A percentile compares a stretch with the other conserved stretches of the same genome.
Evolutionary conservation across 345 rosid species (phyloP).

Genomic region (Brassica incana): DNA sequence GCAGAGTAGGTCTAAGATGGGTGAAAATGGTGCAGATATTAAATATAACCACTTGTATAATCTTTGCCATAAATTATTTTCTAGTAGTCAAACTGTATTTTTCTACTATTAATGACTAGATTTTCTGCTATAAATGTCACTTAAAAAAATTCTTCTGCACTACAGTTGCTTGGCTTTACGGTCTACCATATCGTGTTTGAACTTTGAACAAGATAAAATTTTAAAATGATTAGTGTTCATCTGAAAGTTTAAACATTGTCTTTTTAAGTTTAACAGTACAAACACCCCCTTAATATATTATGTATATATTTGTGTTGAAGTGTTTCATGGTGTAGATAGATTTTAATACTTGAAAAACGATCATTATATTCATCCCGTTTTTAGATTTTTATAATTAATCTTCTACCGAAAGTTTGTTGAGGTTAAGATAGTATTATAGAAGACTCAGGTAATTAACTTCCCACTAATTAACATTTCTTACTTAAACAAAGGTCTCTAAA

Average conservation of each 20-base stretch:
- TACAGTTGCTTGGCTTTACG: neutral
- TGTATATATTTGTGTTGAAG: slow-evolving; percentile 3
- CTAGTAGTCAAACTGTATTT: slow-evolving; percentile 27
- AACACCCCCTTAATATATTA: neutral
- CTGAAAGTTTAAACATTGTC: neutral
- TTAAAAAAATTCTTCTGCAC: neutral
- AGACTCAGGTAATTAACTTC: slow-evolving; percentile 7
- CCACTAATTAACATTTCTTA: neutral
- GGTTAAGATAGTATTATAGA: slow-evolving; percentile 19
- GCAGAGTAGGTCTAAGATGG: slow-evolving; percentile 35
- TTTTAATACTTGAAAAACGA: neutral
- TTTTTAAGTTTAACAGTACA: neutral
- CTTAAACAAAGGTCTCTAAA: slow-evolving; percentile 15
- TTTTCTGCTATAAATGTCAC: slow-evolving; percentile 11
- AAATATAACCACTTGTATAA: slow-evolving; percentile 35
- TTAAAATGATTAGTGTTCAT: neutral
- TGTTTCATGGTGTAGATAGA: neutral
- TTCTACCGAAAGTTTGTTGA: slow-evolving; percentile 33
- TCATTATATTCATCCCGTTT: neutral
- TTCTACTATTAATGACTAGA: neutral
- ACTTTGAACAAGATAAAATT: neutral
- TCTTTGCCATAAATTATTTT: slow-evolving; percentile 35
- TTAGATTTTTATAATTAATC: slow-evolving; percentile 16
- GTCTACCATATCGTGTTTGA: neutral
- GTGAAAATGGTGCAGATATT: slow-evolving; percentile 30